These are phyloP conservation scores for Kuraishia hungarica DNA, from an alignment of 805 yeast species.

Conservation along the genomic window DNA sequence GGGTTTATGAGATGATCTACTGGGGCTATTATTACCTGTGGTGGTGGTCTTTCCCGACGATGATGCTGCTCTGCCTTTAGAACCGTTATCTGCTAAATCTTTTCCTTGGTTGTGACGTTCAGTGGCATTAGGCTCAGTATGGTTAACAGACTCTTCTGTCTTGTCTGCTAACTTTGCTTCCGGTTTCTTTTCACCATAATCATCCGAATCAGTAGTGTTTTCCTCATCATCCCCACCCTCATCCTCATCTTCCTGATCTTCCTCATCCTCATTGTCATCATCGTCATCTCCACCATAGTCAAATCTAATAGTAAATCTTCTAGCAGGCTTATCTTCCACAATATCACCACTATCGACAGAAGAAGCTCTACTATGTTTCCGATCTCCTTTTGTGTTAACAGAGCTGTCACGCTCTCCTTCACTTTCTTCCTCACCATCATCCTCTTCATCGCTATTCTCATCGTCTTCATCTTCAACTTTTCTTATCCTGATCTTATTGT, in stretches of 20 bases:
- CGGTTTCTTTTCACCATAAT: not conserved
- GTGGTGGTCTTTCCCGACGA: no score
- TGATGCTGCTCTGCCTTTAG: no score
- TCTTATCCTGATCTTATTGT: slow-evolving; percentile 18
- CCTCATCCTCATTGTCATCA: slow-evolving; percentile 8
- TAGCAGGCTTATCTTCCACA: slow-evolving; percentile 21
- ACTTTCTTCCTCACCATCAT: slow-evolving; percentile 5
- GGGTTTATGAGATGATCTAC: not conserved
- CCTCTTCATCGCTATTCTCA: slow-evolving; percentile 5
- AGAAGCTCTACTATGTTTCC: slow-evolving; percentile 2
- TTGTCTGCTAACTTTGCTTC: not conserved
- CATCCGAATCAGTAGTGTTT: not conserved
- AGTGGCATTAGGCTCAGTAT: no score
- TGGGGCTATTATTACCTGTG: no score
- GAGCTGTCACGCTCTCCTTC: slow-evolving; percentile 9
- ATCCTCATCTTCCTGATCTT: slow-evolving; percentile 9
- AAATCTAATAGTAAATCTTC: slow-evolving; percentile 19
- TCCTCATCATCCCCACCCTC: slow-evolving; percentile 2
- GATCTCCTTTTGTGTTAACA: slow-evolving; percentile 1
- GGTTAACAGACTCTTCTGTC: no score
- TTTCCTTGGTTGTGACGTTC: no score
- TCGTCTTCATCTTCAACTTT: slow-evolving; percentile 4
- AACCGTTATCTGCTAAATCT: no score
- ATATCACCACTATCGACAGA: not conserved
- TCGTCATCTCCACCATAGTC: slow-evolving; percentile 9